Percentiles rank a stretch among this genome's conserved stretches.
Conservation (phyloP, 2,329 filamentous ascomycete species). For the Trichoderma atroviride region DNA sequence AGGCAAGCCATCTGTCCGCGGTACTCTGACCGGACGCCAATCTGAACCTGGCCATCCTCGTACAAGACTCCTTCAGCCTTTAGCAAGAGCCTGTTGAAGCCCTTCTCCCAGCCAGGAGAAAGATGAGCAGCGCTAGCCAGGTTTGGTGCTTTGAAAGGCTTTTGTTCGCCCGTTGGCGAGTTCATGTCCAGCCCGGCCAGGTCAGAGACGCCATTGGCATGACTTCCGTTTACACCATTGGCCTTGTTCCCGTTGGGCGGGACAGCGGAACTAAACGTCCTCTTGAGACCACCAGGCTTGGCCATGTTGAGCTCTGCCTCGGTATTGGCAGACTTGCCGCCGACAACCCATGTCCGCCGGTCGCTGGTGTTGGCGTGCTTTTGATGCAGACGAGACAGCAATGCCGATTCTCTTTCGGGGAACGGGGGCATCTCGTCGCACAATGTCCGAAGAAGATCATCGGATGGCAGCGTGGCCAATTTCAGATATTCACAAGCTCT, state of each 20-base stretch:
- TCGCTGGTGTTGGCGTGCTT: constrained; percentile 92
- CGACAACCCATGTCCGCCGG: constrained; percentile 96
- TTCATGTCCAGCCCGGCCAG: constrained; percentile 82
- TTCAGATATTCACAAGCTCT: constrained; percentile 93
- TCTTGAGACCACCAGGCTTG: constrained; percentile 80
- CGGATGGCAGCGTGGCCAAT: constrained; percentile 80
- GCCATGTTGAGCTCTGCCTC: constrained; percentile 80
- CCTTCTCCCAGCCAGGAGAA: constrained; percentile 91
- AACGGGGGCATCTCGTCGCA: constrained; percentile 99
- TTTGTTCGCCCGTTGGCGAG: constrained; percentile 58
- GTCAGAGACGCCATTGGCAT: constrained; percentile 61
- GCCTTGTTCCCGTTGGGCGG: constrained; percentile 51
- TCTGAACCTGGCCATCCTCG: constrained; percentile 90
- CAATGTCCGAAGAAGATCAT: constrained; percentile 88
- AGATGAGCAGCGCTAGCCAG: constrained; percentile 89
- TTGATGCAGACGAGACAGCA: constrained; percentile 89
- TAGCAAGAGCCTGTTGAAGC: constrained; percentile 82
- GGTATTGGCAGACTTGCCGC: constrained; percentile 88
- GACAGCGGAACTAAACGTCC: constrained; percentile 73
- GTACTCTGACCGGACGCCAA: constrained; percentile 92
- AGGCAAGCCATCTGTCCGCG: constrained; percentile 92
- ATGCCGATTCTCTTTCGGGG: constrained; percentile 87
- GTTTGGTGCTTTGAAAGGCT: constrained; percentile 71
- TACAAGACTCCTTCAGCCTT: constrained; percentile 85
- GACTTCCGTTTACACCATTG: constrained; percentile 51